phyloP scores from a whole-genome alignment of 164 flowering plant species.

The Berberis thunbergii region DNA sequence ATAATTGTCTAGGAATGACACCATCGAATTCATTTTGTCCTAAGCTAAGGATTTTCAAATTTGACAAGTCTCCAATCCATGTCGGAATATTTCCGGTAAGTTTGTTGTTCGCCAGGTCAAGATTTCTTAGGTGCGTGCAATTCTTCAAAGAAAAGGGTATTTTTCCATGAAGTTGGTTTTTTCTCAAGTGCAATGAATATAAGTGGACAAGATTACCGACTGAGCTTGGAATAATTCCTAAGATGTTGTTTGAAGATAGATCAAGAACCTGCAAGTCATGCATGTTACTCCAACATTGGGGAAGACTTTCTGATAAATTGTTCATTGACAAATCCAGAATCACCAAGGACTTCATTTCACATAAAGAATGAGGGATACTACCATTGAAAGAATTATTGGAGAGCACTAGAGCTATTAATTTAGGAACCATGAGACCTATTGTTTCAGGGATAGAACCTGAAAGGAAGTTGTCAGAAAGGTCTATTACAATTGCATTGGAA shows the following conservation, averaged over 20 bases:
- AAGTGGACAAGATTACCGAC: background rate
- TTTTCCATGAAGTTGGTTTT: constrained; percentile 15
- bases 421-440: background rate
- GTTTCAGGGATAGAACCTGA: background rate
- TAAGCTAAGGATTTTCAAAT: background rate
- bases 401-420: background rate
- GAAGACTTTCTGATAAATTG: constrained; percentile 7
- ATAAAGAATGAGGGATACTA: background rate
- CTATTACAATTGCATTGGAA: background rate
- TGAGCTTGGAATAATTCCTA: constrained; percentile 26
- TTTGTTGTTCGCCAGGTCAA: background rate
- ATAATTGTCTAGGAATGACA: background rate
- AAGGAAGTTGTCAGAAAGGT: constrained; percentile 8
- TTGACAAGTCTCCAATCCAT: background rate
- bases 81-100: background rate
- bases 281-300: constrained; percentile 2
- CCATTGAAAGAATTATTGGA: background rate
- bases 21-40: background rate
- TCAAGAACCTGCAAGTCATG: background rate
- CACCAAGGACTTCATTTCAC: background rate
- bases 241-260: constrained; percentile 18
- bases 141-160: constrained; percentile 12
- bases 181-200: constrained; percentile 8
- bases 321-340: constrained; percentile 9
- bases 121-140: background rate